A percentile compares a stretch with the other conserved stretches of the same genome.
phyloP scores from a whole-genome alignment of 306 rosid genomes.

The Cicer bijugum region DNA sequence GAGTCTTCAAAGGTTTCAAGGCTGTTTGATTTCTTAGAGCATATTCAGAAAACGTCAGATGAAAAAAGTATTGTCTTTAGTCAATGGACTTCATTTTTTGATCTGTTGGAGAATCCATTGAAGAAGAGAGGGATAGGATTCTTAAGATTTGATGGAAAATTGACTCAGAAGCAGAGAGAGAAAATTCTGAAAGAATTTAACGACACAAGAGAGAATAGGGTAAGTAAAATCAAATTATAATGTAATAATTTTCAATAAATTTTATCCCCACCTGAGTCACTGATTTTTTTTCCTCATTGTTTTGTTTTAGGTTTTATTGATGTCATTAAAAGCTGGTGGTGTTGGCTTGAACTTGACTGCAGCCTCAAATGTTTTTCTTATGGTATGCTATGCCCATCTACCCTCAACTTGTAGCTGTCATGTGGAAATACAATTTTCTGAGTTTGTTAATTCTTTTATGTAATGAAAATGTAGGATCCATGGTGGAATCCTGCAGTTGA shows the following conservation, averaged over 20 bases:
- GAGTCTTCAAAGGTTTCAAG: conserved; percentile 78
- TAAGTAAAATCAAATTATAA: conserved; percentile 37
- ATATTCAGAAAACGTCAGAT: conserved; percentile 43
- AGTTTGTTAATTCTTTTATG: neutral
- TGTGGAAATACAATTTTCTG: conserved; percentile 1
- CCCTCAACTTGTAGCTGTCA: neutral
- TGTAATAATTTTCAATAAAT: neutral
- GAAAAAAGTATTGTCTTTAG: conserved; percentile 87
- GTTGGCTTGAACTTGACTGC: conserved; percentile 92
- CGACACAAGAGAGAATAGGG: conserved; percentile 60
- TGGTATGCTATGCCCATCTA: conserved; percentile 53
- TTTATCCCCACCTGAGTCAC: neutral
- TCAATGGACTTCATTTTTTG: conserved; percentile 83
- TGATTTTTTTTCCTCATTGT: neutral
- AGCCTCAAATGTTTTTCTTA: conserved; percentile 79
- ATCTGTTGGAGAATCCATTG: conserved; percentile 75
- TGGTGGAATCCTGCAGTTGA: conserved; percentile 99
- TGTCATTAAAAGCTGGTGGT: conserved; percentile 89
- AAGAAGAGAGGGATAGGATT: conserved; percentile 60
- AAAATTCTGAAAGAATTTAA: conserved; percentile 72
- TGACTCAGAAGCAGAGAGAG: conserved; percentile 75
- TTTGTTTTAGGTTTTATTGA: conserved; percentile 68
- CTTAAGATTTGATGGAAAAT: conserved; percentile 72
- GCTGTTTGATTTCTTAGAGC: conserved; percentile 68
- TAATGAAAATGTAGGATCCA: conserved; percentile 66